Conservation (phyloP, 331 rosid species). For the Ulmus americana region DNA sequence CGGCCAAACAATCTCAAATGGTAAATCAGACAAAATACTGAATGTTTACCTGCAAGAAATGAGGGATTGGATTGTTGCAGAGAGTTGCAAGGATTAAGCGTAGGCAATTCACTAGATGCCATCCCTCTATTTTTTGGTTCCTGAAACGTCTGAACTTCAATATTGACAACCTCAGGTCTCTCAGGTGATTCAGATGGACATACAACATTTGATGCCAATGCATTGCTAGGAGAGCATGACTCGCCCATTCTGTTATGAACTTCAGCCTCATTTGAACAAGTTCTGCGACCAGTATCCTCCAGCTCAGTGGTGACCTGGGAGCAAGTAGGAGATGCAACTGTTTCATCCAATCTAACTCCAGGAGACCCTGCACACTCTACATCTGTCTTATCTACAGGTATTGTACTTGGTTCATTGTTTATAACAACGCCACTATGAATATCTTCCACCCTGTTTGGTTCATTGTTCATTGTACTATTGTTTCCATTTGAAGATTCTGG, state of each 20-base stretch:
- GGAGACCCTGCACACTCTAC: conserved; percentile 36
- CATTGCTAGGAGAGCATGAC: conserved; percentile 32
- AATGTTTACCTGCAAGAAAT: conserved; percentile 44
- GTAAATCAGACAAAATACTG: conserved; percentile 14
- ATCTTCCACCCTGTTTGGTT: conserved; percentile 49
- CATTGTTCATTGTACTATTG: conserved; percentile 37
- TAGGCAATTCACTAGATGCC: conserved; percentile 29
- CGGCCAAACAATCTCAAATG: conserved; percentile 14
- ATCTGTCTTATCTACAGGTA: conserved; percentile 34
- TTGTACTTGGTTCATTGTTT: conserved; percentile 39
- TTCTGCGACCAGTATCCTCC: conserved; percentile 47
- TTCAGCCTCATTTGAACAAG: conserved; percentile 38
- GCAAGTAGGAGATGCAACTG: conserved; percentile 49
- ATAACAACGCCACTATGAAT: conserved; percentile 45
- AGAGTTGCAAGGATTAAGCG: conserved; percentile 63
- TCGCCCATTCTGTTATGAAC: conserved; percentile 37
- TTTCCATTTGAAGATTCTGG: conserved; percentile 42
- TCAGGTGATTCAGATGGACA: conserved; percentile 45
- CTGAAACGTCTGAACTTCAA: conserved; percentile 42
- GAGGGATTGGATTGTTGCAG: conserved; percentile 29
- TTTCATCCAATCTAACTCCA: conserved; percentile 35
- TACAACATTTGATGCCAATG: conserved; percentile 24
- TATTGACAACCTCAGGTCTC: conserved; percentile 54
- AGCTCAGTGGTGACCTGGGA: conserved; percentile 58
- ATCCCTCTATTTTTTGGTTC: conserved; percentile 36